Base-by-base conservation (phyloP, 768 basidiomycete species). In the Podaxis sp. region DNA sequence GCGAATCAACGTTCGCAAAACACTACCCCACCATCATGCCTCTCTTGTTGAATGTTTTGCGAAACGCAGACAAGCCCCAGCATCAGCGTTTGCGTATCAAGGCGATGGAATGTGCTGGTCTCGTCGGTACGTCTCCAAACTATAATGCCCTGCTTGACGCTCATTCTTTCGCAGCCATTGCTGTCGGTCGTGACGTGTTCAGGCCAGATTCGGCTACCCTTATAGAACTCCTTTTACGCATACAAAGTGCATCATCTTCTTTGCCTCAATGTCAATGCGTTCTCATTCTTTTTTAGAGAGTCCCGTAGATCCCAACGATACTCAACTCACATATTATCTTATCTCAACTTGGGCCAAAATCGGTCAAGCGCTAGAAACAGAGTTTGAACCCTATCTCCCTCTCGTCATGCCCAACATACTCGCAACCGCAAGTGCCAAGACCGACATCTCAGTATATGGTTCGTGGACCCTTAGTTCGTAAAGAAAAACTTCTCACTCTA, bases 281-380 rank as follows among this genome's bases (percentile, higher is more conserved):
- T 47, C 36, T 37, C 5, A 27, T 36, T 40, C 16, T 56, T 27
- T 10, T 3, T 16, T 32, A 88, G 89, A 90, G 67, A 81, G 78
- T 44, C 87, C 90, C 0, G 72, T 78, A 0, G 91, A 93, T 63
- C 82, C 87, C 1, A 78, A 81, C 10, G 91, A 95, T 67, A 85
- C 88, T 0, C 86, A 91, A 64, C 70, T 88, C 1, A 78, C 78
- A 0, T 87, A 89, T 59, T 93, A 92, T 69, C 78, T 94, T 27
- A 91, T 92, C 51, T 84, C 87, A 46, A 95, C 92, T 0, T 95
- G 92, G 92, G 89, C 90, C 1, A 94, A 91, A 67, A 81, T 95
- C 0, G 93, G 91, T 68, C 91, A 93, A 63, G 90, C 91, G 0
- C 81, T 95, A 67, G 89, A 89, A 0, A 77, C 82, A 10, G 90